Conservation (phyloP, 257 asterid genomes). For the Apocynum venetum region DNA sequence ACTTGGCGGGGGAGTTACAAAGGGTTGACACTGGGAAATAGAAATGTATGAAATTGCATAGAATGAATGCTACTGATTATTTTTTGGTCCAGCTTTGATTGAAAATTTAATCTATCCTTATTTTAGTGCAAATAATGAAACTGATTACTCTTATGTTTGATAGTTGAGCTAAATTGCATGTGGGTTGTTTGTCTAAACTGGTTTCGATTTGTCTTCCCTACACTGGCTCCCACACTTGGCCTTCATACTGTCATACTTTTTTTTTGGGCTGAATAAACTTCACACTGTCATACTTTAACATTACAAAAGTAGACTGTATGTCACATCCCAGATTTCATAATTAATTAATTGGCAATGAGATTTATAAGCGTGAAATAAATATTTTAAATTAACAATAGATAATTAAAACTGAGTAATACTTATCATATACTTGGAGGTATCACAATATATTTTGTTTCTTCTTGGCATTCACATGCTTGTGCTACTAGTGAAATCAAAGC, state of each 20-base stretch:
- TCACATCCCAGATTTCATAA: too few species aligned
- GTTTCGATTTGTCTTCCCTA: conserved; percentile 15
- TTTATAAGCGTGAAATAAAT: too few species aligned
- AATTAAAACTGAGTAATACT: too few species aligned
- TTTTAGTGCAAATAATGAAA: conserved; percentile 17
- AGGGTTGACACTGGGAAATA: background rate
- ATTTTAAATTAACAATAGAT: too few species aligned
- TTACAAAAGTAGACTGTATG: background rate
- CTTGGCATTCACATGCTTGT: background rate
- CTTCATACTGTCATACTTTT: too few species aligned
- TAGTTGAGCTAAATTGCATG: conserved; percentile 18
- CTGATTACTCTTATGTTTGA: background rate
- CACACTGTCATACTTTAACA: too few species aligned
- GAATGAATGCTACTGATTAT: conserved; percentile 7
- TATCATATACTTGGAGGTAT: too few species aligned
- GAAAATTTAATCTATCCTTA: background rate
- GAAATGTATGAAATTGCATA: conserved; percentile 3
- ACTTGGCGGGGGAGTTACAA: background rate
- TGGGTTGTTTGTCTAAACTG: conserved; percentile 22
- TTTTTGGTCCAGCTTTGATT: conserved; percentile 19
- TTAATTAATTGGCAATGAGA: too few species aligned
- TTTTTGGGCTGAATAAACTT: too few species aligned
- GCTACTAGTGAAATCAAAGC: background rate
- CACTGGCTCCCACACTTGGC: conserved; percentile 1
- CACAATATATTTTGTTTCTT: background rate